Conservation (phyloP, 2,329 filamentous ascomycete species). For the Elsinoe batatas region DNA sequence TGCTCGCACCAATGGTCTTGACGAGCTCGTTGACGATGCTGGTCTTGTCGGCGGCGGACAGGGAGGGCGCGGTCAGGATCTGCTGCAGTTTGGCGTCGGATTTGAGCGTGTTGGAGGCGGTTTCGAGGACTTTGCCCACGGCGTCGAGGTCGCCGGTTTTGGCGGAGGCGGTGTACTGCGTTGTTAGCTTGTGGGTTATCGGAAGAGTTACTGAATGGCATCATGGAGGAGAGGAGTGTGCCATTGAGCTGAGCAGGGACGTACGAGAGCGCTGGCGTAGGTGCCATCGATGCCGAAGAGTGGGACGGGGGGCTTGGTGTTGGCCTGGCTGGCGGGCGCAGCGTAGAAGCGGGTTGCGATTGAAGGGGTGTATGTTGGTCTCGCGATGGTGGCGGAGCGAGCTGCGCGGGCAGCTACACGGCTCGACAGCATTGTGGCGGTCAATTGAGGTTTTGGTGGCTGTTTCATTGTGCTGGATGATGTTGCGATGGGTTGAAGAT, state of each 20-base stretch:
- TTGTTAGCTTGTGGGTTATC: not conserved
- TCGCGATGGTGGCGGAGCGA: constrained; percentile 47
- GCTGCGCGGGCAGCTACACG: constrained; percentile 47
- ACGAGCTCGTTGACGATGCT: constrained; percentile 78
- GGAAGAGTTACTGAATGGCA: too few relatives aligned
- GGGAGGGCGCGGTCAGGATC: constrained; percentile 73
- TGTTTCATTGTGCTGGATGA: constrained; percentile 8
- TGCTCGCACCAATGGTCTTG: constrained; percentile 62
- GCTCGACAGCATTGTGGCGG: constrained; percentile 45
- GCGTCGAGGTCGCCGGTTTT: constrained; percentile 80
- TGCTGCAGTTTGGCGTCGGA: constrained; percentile 70
- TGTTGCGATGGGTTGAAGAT: constrained; percentile 12
- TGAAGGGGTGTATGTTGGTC: constrained; percentile 40
- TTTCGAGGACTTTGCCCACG: constrained; percentile 68
- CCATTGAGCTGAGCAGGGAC: constrained; percentile 27
- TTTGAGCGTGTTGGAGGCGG: constrained; percentile 61
- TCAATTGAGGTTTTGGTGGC: constrained; percentile 10
- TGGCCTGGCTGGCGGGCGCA: constrained; percentile 47
- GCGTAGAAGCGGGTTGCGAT: constrained; percentile 66
- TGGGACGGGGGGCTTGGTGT: constrained; percentile 75
- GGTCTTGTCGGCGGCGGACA: constrained; percentile 69
- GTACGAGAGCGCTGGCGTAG: constrained; percentile 96
- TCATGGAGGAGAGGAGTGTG: not conserved
- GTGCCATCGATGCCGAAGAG: constrained; percentile 96
- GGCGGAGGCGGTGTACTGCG: constrained; percentile 86